Evolutionary conservation across 148 eudicot genomes (phyloP), one percentile per base, ranked within the genome.

Genomic region (Fagopyrum esculentum): DNA sequence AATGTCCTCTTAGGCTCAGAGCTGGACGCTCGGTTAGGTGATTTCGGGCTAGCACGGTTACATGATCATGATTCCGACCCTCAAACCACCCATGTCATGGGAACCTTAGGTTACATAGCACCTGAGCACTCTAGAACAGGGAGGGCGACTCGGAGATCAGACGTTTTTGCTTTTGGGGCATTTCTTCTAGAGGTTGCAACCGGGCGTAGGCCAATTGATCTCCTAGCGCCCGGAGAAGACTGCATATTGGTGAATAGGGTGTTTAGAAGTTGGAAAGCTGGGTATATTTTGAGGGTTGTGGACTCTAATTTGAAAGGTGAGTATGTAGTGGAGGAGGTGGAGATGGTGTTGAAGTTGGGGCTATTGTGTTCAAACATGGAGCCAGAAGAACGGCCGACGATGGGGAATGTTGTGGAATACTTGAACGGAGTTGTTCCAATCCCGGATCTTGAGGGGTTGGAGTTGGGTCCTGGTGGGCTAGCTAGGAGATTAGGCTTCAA

Each of bases 341-440:
- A 73, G 77, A 29, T 83, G 68, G 80, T 56, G 4, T 51, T 86
- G 83, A 86, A 82, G 59, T 50, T 84, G 16, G 89, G 85, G 5
- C 61, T 86, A 77, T 16, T 86, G 9, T 86, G 89, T 55, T 73
- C 77, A 0, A 72, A 82, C 44, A 43, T 73, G 0, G 77, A 77
- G 50, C 78, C 89, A 10, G 57, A 15, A 17, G 73, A 22, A 3
- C 72, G 86, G 78, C 29, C 63, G 0, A 17, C 63, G 2, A 17
- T 17, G 63, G 22, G 9, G 63, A 29, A 51, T 51, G 55, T 4
- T 16, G 55, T 51, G 55, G 61, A 19, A 2, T 56, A 16, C 61
- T n/a, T 56, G 17, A 22, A 56, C 17, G 26, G 17, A 22, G 29
- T 56, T 22, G 61, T 17, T 56, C 4, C 61, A 6, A 56, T 56